These are phyloP conservation scores for Collariella sp. DNA, from an alignment of 495 filamentous ascomycete species.

Conservation along the genomic window DNA sequence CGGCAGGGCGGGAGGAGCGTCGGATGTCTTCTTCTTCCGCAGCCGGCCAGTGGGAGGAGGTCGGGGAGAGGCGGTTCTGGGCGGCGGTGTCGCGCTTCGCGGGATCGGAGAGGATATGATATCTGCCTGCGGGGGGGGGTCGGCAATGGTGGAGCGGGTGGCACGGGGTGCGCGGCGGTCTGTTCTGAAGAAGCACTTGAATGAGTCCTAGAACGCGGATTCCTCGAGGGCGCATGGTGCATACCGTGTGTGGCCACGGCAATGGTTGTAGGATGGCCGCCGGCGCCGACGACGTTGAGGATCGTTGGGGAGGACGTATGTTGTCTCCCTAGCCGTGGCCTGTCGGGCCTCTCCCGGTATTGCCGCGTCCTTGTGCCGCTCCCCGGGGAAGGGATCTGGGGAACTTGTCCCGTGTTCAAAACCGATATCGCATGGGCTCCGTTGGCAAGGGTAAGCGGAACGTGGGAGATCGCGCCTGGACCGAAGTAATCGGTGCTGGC, in stretches of 20 bases:
- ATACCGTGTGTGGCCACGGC: slow-evolving; percentile 23
- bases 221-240: slow-evolving; percentile 21
- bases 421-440: slow-evolving; percentile 61
- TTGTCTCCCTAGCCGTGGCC: slow-evolving; percentile 58
- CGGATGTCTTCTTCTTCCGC: slow-evolving; percentile 49
- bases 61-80: slow-evolving; percentile 53
- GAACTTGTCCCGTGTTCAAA: slow-evolving; percentile 67
- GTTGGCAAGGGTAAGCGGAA: slow-evolving; percentile 29
- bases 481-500: slow-evolving; percentile 82
- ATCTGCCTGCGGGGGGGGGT: slow-evolving; percentile 49
- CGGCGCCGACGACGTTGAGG: slow-evolving; percentile 30
- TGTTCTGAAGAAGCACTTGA: slow-evolving; percentile 45
- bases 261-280: slow-evolving; percentile 15
- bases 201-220: slow-evolving; percentile 42
- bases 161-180: slow-evolving; percentile 23
- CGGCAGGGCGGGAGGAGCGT: slow-evolving; percentile 44
- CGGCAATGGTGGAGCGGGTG: slow-evolving; percentile 47
- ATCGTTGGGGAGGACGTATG: slow-evolving; percentile 77
- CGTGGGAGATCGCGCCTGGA: slow-evolving; percentile 58
- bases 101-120: slow-evolving; percentile 4
- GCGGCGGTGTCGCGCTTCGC: slow-evolving; percentile 47
- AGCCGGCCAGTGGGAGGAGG: slow-evolving; percentile 29
- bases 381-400: slow-evolving; percentile 78
- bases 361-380: slow-evolving; percentile 47
- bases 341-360: slow-evolving; percentile 35